Base-by-base conservation (phyloP, 2,329 filamentous ascomycete genomes). In the Cladosporium sp. region DNA sequence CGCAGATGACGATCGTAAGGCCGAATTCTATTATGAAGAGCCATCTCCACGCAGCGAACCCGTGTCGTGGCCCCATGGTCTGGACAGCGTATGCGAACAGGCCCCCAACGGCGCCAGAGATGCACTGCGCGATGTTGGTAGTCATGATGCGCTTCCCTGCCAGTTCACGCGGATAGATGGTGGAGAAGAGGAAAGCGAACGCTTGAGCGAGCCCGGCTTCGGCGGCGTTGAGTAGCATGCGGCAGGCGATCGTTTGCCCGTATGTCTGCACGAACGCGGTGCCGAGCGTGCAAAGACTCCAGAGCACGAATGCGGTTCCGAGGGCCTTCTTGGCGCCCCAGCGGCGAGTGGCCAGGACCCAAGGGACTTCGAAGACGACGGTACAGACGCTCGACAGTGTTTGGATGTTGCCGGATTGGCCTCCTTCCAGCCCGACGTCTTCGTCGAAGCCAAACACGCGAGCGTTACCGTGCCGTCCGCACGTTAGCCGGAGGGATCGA, bases 211-310 rank as follows among this genome's bases (percentile, higher is more conserved):
- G 58, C n/a, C 75, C 73, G 14, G 74, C 73, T 62, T 77, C 74
- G 55, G 67, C 67, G 16, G 68, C 53, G 57, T 69, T 69, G n/a
- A 77, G 66, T 3, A 77, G 52, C 65, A 77, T 68, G 18, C 75
- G 73, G n/a, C 68, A 56, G n/a, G 69, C 71, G 23, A 75, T 70
- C 11, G 71, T 70, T 66, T 76, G 74, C 11, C 49, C 64, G 61
- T 73, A 75, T 37, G 64, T 76, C 2, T 74, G 61, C 60, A 75
- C 70, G 57, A 75, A 76, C 6, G 66, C 74, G n/a, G 73, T 74
- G 3, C 68, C 68, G n/a, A 76, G 61, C 2, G 72, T 75, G 14
- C 63, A 55, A 14, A 62, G 53, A 46, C 68, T 69, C 73, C 73
- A 76, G 12, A 66, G 57, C 1, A 72, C 37, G 52, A 72, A 64